Conservation (phyloP, 2,329 filamentous ascomycete genomes). For the Plectosphaerella plurivora region DNA sequence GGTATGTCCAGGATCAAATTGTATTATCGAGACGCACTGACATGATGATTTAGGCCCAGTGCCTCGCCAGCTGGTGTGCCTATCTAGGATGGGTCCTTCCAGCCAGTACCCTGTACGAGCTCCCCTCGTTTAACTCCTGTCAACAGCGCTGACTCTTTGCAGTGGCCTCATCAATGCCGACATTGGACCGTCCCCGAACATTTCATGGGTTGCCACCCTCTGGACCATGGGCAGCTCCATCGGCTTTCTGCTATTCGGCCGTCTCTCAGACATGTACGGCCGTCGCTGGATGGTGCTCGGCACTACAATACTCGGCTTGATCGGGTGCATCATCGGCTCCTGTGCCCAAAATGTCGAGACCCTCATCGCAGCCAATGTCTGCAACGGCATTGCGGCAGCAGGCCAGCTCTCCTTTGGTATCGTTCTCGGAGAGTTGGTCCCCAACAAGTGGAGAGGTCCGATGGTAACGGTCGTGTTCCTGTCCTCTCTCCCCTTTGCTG, state of each 20-base stretch:
- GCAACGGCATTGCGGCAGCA: conserved; percentile 32
- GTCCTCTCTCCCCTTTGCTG: conserved; percentile 32
- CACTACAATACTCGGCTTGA: conserved; percentile 23
- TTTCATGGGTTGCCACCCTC: conserved; percentile 26
- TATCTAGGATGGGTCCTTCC: conserved; percentile 30
- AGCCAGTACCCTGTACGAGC: conserved; percentile 25
- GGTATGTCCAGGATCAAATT: conserved; percentile 13
- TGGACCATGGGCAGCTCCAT: conserved; percentile 33
- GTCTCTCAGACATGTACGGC: conserved; percentile 37
- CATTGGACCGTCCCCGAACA: conserved; percentile 23
- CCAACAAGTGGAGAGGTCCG: conserved; percentile 33
- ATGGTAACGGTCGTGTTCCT: conserved; percentile 32
- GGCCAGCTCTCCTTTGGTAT: conserved; percentile 36
- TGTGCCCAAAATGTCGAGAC: conserved; percentile 25
- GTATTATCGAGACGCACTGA: neutral
- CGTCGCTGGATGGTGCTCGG: conserved; percentile 34
- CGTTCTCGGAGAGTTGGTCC: conserved; percentile 37
- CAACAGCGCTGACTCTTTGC: neutral
- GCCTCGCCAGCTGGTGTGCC: conserved; percentile 24
- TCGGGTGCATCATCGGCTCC: conserved; percentile 32
- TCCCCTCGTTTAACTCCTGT: neutral
- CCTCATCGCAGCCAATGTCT: conserved; percentile 31
- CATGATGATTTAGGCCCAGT: conserved; percentile 20
- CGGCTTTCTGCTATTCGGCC: conserved; percentile 34
- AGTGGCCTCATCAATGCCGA: conserved; percentile 25